phyloP scores from a whole-genome alignment of 352 stramenopile genomes.

The Pythium vanterpoolii region DNA sequence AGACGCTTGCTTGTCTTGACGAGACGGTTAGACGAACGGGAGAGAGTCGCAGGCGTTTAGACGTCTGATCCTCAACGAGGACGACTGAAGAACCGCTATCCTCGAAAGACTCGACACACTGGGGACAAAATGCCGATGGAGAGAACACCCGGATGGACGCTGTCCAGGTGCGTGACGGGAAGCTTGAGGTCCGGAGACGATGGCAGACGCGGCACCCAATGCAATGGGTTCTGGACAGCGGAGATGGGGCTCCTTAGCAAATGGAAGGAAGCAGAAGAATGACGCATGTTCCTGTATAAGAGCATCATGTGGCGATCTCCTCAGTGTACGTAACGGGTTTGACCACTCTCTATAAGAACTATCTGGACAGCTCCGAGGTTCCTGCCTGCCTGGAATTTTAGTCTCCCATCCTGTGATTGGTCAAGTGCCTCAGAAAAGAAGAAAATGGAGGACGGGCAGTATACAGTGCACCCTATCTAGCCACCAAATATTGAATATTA shows the following conservation, averaged over 20 bases:
- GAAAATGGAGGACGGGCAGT: not conserved
- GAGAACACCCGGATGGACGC: not conserved
- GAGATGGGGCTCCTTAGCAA: not conserved
- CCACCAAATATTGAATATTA: not conserved
- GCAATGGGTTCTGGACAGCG: not conserved
- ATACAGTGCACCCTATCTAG: not conserved
- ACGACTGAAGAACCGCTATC: not conserved
- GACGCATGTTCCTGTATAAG: not conserved
- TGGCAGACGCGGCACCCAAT: not conserved
- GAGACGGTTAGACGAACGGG: not conserved
- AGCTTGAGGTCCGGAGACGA: not conserved
- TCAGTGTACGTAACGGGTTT: not conserved
- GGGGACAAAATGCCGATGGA: too few species aligned
- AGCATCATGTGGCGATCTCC: not conserved
- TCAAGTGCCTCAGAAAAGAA: conserved; percentile 1
- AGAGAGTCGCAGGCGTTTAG: not conserved
- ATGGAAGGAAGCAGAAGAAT: not conserved
- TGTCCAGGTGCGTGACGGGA: not conserved
- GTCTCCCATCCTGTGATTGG: not conserved
- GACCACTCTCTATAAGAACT: conserved; percentile 2
- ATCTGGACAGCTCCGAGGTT: not conserved
- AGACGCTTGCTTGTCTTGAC: not conserved
- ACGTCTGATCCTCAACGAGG: not conserved
- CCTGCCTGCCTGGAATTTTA: not conserved
- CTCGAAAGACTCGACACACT: too few species aligned